Conservation (phyloP, 1,284 basidiomycete genomes). For the Naganishia albida region DNA sequence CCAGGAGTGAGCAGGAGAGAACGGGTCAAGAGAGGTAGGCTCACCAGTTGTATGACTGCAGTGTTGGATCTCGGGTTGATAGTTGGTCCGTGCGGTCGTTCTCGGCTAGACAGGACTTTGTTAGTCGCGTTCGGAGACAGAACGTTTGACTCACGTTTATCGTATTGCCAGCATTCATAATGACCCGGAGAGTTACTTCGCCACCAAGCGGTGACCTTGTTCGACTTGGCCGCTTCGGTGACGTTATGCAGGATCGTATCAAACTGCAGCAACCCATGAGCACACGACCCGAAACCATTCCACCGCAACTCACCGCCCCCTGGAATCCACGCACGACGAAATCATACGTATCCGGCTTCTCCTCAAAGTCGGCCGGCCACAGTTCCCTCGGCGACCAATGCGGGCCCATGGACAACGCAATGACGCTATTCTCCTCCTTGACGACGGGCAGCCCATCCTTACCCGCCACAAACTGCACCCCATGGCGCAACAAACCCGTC, state of each 20-base stretch:
- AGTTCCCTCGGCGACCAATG: conserved; percentile 25
- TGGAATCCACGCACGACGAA: conserved; percentile 3
- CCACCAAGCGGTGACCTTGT: conserved; percentile 27
- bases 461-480: background rate
- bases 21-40: background rate
- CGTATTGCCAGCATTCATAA: conserved; percentile 28
- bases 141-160: conserved; percentile 9
- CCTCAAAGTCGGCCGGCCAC: conserved; percentile 1
- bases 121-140: background rate
- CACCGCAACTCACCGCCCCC: conserved; percentile 2
- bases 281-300: too few species aligned
- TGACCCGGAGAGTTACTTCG: conserved; percentile 18
- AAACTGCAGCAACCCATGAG: conserved; percentile 5
- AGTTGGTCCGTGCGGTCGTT: conserved; percentile 2
- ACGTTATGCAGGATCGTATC: conserved; percentile 5
- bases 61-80: background rate
- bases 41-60: background rate
- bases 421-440: conserved; percentile 25
- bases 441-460: background rate
- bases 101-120: background rate
- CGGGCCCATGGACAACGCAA: conserved; percentile 23
- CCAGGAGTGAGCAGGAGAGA: background rate
- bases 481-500: background rate
- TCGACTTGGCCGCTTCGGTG: conserved; percentile 6
- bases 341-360: conserved; percentile 1